Evolutionary conservation across 164 flowering plant genomes (phyloP), one percentile per base, ranked within the genome.

Genomic region (Chloranthus sessilifolius): DNA sequence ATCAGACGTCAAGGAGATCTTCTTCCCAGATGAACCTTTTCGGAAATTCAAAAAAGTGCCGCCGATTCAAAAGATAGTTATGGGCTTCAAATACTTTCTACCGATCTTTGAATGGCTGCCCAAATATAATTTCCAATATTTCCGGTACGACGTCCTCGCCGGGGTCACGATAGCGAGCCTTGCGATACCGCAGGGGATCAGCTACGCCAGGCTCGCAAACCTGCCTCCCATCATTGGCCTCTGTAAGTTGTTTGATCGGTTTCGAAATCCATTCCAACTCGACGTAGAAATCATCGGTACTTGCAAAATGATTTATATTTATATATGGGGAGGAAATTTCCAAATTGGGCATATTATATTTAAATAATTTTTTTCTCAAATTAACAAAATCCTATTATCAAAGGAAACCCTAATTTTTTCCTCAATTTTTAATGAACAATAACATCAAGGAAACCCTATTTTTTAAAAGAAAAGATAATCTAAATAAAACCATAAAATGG

Each of bases 1-100:
- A 50, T 70, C 80, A 2, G 58, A 65, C 25, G 31, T 67, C 29
- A 79, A 75, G 29, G 90, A 86, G 37, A 76, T 86, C 0, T 66
- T 86, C 37, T 74, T 83, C 60, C 90, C 95, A 1, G 95, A 86
- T 16, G 95, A 86, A 31, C 95, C 95, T 0, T 83, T 86, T 50
- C 48, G 56, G 3, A 61, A 69, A 17, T 65, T 83, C 40, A 52
- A 47, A 19, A 37, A 63, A 2, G 66, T 74, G 9, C 57, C 62
- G 0, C 33, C 33, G 1, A 16, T 39, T 1, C 16, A 17, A 7
- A 14, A 24, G 17, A 24, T 17, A 43, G 36, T 0, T 53, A 55
- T 1, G 27, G 15, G 10, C 14, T 20, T 44, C 56, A 38, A 30
- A 29, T 88, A 88, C 55, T 83, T 81, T 39, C 20, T 88, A 0